Percentiles rank a stretch among this genome's conserved stretches.
phyloP scores from a whole-genome alignment of 164 flowering plant species.

The Vitis labrusca region DNA sequence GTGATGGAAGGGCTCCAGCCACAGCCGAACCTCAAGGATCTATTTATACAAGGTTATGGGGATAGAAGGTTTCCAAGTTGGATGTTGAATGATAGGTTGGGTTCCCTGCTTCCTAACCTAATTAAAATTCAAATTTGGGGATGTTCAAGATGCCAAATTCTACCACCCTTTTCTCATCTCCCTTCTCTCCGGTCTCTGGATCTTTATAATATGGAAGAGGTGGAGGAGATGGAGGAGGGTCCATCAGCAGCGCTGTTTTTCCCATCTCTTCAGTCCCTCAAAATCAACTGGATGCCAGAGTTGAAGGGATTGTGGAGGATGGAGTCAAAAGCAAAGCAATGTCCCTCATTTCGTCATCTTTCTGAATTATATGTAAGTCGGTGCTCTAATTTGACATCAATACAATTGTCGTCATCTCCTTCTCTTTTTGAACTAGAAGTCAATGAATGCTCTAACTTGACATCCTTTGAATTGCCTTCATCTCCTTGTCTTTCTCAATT shows the following conservation, averaged over 20 bases:
- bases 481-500: background rate
- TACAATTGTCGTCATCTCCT: no score
- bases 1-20: background rate
- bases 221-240: background rate
- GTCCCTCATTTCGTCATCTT: no score
- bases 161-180: background rate
- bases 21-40: background rate
- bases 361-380: no score
- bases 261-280: background rate
- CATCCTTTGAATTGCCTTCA: background rate
- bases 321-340: background rate
- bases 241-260: background rate
- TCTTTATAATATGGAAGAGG: background rate
- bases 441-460: background rate
- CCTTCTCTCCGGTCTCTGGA: background rate
- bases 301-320: constrained; percentile 1
- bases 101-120: background rate
- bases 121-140: background rate
- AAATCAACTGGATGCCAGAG: background rate
- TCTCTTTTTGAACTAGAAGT: background rate
- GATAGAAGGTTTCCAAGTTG: background rate
- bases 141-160: background rate
- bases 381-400: no score
- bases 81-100: background rate
- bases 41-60: background rate